Evolutionary conservation across 1,284 basidiomycete genomes (phyloP), one percentile per base, ranked within the genome.

Genomic region (Malassezia japonica): DNA sequence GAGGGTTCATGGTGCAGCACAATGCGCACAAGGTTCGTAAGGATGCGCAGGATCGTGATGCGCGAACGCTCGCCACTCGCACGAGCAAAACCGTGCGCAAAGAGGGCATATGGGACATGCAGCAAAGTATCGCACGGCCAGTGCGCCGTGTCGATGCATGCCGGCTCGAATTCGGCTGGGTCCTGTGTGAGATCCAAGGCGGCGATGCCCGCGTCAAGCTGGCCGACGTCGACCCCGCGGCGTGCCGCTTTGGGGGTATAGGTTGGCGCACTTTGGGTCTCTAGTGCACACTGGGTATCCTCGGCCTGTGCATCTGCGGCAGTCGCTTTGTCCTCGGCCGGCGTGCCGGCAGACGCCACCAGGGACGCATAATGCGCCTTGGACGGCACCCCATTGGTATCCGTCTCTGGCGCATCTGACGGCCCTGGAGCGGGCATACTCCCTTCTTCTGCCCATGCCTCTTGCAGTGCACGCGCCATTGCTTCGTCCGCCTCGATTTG

Each of bases 61-160:
- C 90, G 81, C 13, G 87, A 90, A 21, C 83, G 80, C 0, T 89
- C 94, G 23, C 79, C 75, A 1, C 82, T 83, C 10, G 92, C 76
- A 27, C 81, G 79, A 6, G 81, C 79, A 32, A 92, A 82, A 0
- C 85, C 80, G 59, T 84, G 82, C 0, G 83, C 82, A 20, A 94
- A 79, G 61, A 91, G 85, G 1, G 84, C 81, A 70, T 90, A 94
- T 0, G 88, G 87, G 7, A 84, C 48, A 15, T 56, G 54, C 32
- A 18, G n/a, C 12, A 56, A 47, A n/a, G 57, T 32, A 9, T 28
- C n/a, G 23, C 24, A 24, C 10, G 67, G 67, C 67, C 67, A 70
- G 4, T 46, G 36, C 1, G 54, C 56, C 6, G 57, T 65, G 24
- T 67, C 60, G 24, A 61, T 45, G n/a, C n/a, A n/a, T 1, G 52